Evolutionary conservation across 345 rosid genomes (phyloP), one percentile per base, ranked within the genome.

Genomic region (Clarkia xantiana): DNA sequence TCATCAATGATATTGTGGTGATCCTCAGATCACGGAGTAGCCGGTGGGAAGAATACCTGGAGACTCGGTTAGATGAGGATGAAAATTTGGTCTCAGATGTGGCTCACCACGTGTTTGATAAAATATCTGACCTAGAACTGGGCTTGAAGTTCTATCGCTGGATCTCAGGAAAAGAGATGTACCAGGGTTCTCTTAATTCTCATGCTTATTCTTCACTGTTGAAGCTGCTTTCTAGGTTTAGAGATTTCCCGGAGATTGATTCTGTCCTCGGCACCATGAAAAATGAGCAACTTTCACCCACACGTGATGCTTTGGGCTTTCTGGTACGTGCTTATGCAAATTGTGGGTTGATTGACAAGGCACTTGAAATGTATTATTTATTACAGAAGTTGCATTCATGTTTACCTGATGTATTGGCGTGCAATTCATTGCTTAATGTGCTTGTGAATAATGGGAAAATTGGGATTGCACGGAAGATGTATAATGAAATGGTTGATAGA

Each of bases 141-240:
- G 64, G 58, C 10, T 14, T 60, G 42, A 42, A 42, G 42, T 60
- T 60, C 58, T 60, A 52, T 42, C 53, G 18, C 10, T 83, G 66
- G 88, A 91, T 23, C 49, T 82, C n/a, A 62, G 66, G 61, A 60
- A 69, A 44, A 61, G 39, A 47, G 40, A 72, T 67, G 6, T 45
- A 48, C 9, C 61, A 48, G 34, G 49, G 66, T 7, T 51, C 59
- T 45, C 22, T 68, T 0, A 67, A 81, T 68, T 82, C 72, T 62
- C 53, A 62, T 20, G 80, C 87, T 53, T 76, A 71, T 63, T 84
- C 94, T 52, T 81, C 97, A 40, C 76, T 75, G 50, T 55, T 87
- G 47, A 84, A 71, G 80, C 88, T 82, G 20, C 66, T 90, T 50
- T 82, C 88, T 17, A 74, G 72, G 60, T 68, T 49, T 42, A 55